Conservation (phyloP, 1,139 yeast genomes). For the Blastobotrys serpentis region DNA sequence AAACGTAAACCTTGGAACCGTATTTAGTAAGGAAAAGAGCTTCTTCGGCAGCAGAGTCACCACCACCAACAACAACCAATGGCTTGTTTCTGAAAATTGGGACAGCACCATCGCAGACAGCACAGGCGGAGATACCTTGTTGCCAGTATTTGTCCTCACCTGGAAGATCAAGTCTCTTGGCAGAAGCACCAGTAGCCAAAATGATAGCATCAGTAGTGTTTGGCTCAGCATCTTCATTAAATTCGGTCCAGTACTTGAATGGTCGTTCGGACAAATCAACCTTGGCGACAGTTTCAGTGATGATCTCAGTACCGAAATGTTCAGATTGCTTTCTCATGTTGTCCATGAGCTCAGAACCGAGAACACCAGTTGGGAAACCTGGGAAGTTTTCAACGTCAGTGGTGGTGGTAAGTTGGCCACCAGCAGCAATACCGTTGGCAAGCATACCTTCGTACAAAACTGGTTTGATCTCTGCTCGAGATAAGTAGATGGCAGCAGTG, state of each 20-base stretch:
- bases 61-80: constrained; percentile 96
- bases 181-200: constrained; percentile 96
- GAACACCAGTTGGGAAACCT: constrained; percentile 94
- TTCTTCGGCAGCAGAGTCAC: constrained; percentile 99
- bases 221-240: constrained; percentile 77
- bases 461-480: constrained; percentile 96
- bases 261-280: constrained; percentile 84
- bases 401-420: constrained; percentile 97
- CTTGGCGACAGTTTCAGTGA: constrained; percentile 91
- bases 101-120: constrained; percentile 99
- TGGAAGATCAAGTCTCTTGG: constrained; percentile 87
- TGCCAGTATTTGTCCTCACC: constrained; percentile 99
- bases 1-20: constrained; percentile 88
- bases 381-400: constrained; percentile 96
- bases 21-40: constrained; percentile 94
- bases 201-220: constrained; percentile 89
- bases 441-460: constrained; percentile 91
- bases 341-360: constrained; percentile 87
- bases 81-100: constrained; percentile 98
- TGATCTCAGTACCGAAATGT: constrained; percentile 86
- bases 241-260: constrained; percentile 96
- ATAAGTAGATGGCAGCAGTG: constrained; percentile 95
- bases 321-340: constrained; percentile 85
- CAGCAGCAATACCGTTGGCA: constrained; percentile 98
- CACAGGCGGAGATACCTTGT: constrained; percentile 98